Conservation (phyloP, 352 stramenopile genomes). For the Phytophthora parvispora region DNA sequence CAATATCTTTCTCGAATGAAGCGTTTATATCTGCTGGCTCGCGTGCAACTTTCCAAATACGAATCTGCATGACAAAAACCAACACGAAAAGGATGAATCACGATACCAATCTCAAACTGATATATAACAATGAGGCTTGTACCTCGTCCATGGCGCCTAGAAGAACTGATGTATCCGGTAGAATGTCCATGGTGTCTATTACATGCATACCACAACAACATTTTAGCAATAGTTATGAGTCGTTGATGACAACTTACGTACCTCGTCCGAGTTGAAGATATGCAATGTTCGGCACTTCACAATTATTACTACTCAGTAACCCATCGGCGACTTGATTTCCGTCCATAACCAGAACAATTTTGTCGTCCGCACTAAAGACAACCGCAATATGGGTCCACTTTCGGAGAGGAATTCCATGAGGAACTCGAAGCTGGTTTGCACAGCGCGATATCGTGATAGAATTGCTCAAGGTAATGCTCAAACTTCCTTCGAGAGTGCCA, state of each 20-base stretch:
- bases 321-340: constrained; percentile 31
- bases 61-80: constrained; percentile 28
- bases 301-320: constrained; percentile 28
- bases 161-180: constrained; percentile 26
- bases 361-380: constrained; percentile 16
- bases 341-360: constrained; percentile 41
- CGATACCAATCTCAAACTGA: no score
- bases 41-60: constrained; percentile 41
- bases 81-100: neutral
- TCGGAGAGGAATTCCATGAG: constrained; percentile 27
- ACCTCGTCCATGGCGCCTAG: constrained; percentile 61
- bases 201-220: neutral
- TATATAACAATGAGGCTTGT: no score
- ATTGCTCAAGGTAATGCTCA: constrained; percentile 20
- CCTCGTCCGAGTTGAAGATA: constrained; percentile 59
- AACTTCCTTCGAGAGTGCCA: constrained; percentile 24
- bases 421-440: constrained; percentile 35
- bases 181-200: constrained; percentile 33
- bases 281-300: constrained; percentile 19
- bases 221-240: no score
- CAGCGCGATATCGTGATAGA: constrained; percentile 47
- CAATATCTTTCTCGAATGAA: constrained; percentile 28
- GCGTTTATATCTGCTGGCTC: constrained; percentile 20
- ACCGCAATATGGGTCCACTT: constrained; percentile 62
- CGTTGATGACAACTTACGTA: constrained; percentile 12